phyloP scores from a whole-genome alignment of 495 filamentous ascomycete species.

The Rostrohypoxylon terebratum region DNA sequence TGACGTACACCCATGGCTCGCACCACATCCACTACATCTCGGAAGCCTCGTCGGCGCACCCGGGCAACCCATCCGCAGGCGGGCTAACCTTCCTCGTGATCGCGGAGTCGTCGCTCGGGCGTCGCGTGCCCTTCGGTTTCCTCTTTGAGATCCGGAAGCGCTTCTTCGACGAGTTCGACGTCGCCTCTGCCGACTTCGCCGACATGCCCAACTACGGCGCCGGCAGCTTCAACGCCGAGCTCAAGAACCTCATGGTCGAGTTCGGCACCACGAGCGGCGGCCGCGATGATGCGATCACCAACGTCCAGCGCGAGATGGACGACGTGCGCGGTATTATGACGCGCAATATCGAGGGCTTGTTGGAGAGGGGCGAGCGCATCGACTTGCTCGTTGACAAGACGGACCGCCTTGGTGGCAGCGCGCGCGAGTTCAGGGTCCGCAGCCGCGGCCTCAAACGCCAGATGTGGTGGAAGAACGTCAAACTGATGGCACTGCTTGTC shows the following conservation, averaged over 20 bases:
- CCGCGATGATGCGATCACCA: conserved; percentile 84
- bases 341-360: conserved; percentile 94
- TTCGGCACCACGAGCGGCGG: conserved; percentile 81
- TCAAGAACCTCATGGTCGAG: conserved; percentile 83
- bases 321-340: conserved; percentile 97
- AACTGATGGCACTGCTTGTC: conserved; percentile 85
- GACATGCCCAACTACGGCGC: conserved; percentile 89
- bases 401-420: conserved; percentile 84
- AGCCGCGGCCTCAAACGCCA: conserved; percentile 84
- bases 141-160: conserved; percentile 90
- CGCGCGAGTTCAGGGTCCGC: conserved; percentile 88
- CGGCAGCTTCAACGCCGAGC: conserved; percentile 82
- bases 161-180: conserved; percentile 80
- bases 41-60: conserved; percentile 76
- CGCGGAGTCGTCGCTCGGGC: conserved; percentile 78
- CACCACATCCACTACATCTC: conserved; percentile 97
- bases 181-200: conserved; percentile 76
- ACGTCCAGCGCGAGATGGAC: conserved; percentile 89
- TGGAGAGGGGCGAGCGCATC: conserved; percentile 95
- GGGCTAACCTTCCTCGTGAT: conserved; percentile 90
- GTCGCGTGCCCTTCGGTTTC: conserved; percentile 92
- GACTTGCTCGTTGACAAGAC: conserved; percentile 98
- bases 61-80: conserved; percentile 68
- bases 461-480: conserved; percentile 99
- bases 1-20: conserved; percentile 90